phyloP scores from a whole-genome alignment of 352 stramenopile species.

The Phytophthora gonapodyides region DNA sequence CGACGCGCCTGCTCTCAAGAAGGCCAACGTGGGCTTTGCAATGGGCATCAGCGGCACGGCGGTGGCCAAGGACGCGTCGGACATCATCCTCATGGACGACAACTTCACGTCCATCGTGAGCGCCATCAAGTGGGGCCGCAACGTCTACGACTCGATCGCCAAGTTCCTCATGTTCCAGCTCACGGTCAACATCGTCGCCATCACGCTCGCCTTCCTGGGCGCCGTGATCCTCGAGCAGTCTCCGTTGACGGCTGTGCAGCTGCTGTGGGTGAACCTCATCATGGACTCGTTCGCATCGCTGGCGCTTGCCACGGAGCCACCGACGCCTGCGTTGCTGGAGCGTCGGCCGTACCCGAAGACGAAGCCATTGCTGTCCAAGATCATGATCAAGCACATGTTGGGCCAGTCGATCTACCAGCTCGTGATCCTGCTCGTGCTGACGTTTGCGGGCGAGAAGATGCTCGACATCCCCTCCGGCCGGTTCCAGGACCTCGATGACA shows the following conservation, averaged over 20 bases:
- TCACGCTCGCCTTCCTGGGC: slow-evolving; percentile 92
- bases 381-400: slow-evolving; percentile 97
- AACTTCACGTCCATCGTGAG: slow-evolving; percentile 97
- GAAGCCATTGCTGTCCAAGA: slow-evolving; percentile 92
- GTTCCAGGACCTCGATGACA: slow-evolving; percentile 39
- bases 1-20: slow-evolving; percentile 96
- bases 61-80: slow-evolving; percentile 95
- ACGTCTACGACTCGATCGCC: slow-evolving; percentile 96
- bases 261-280: slow-evolving; percentile 99
- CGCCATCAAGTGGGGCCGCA: slow-evolving; percentile 95
- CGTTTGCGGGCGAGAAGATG: slow-evolving; percentile 76
- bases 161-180: slow-evolving; percentile 99
- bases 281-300: slow-evolving; percentile 98
- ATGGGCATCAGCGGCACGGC: slow-evolving; percentile 97
- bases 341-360: slow-evolving; percentile 93
- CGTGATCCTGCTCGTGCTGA: slow-evolving; percentile 84
- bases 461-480: slow-evolving; percentile 54
- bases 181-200: slow-evolving; percentile 96
- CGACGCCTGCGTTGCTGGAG: slow-evolving; percentile 89
- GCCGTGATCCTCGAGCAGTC: slow-evolving; percentile 78
- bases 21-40: slow-evolving; percentile 96
- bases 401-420: slow-evolving; percentile 94
- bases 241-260: slow-evolving; percentile 95
- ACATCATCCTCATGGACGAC: slow-evolving; percentile 98
- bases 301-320: slow-evolving; percentile 94